Evolutionary conservation across 495 filamentous ascomycete genomes (phyloP).

Genomic region (Talaromyces trachyspermus): DNA sequence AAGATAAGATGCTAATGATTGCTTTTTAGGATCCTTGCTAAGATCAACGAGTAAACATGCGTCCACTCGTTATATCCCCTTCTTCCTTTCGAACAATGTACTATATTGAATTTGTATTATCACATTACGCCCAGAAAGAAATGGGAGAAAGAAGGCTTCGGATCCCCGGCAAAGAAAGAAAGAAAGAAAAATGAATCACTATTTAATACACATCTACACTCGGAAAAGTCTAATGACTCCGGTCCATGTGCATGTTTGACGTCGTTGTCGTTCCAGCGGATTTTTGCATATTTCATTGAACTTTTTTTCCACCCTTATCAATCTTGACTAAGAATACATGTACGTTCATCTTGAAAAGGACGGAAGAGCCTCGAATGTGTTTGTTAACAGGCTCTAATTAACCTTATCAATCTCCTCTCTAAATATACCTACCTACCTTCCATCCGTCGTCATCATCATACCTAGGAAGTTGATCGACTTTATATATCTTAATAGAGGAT

Average conservation of each 20-base stretch:
- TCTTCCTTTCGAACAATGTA: conserved; percentile 5
- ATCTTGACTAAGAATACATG: not conserved
- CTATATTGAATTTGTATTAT: conserved; percentile 9
- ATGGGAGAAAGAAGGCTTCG: not conserved
- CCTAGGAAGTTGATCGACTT: too few relatives aligned
- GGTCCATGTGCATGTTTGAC: conserved; percentile 6
- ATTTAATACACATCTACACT: conserved; percentile 5
- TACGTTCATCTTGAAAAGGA: not conserved
- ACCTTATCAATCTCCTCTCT: conserved; percentile 33
- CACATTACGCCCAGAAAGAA: not conserved
- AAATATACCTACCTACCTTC: conserved; percentile 4
- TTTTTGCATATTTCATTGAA: conserved; percentile 6
- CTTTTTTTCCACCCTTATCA: not conserved
- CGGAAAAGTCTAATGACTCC: not conserved
- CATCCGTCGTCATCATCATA: not conserved
- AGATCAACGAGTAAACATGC: conserved; percentile 71
- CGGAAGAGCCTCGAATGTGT: not conserved
- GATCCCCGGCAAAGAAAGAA: not conserved
- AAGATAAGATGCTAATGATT: too few relatives aligned
- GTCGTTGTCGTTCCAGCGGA: conserved; percentile 7
- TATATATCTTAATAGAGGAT: too few relatives aligned
- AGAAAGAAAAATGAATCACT: conserved; percentile 2
- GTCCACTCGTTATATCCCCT: too few relatives aligned
- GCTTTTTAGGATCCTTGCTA: conserved; percentile 70
- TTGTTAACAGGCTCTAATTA: not conserved